Base-by-base conservation (phyloP, 2,329 filamentous ascomycete genomes). In the Aspergillus puulaauensis region DNA sequence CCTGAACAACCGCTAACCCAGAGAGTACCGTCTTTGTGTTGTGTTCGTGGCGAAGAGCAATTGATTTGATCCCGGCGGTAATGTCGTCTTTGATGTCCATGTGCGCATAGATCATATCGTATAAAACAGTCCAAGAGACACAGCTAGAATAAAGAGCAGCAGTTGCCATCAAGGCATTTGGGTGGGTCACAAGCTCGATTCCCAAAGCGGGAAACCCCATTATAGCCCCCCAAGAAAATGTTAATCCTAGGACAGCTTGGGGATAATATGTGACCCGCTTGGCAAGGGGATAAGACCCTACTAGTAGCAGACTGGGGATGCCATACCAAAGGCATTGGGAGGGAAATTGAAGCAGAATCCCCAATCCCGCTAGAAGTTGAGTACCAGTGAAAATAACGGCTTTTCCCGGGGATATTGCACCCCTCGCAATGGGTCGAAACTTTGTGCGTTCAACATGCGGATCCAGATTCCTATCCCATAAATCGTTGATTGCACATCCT, bases 401-500 rank as follows among this genome's bases (percentile, higher is more conserved):
- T 11, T 77, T 73, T 35, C 67, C 59, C 9, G 77, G 75, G 0
- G 79, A 77, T 17, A 83, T 71, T 27, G 81, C 82, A n/a, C 78
- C 76, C 54, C 82, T 70, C 12, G 81, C 80, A 61, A 83, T 79
- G 2, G 82, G 82, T 17, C 82, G 75, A 60, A 80, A 76, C 35
- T 77, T 77, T 41, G 79, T 82, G 40, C 82, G 77, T 61, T 74
- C 75, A 9, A 83, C 81, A 59, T 79, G 73, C 3, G 80, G 78
- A 63, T 86, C 83, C 52, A 83, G 72, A 45, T 82, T 79, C 48
- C 79, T 76, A 62, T 86, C 83, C 68, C 81, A 77, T 35, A 79
- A 76, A 63, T 85, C 83, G 65, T 86, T 85, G 72, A 83, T 84
- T 0, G 81, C 76, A 65, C 83, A 85, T 4, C 79, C 75, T 19